A percentile compares a stretch with the other conserved stretches of the same genome.
These are phyloP conservation scores for Suillus brevipes DNA, from an alignment of 768 basidiomycete species.

Conservation along the genomic window DNA sequence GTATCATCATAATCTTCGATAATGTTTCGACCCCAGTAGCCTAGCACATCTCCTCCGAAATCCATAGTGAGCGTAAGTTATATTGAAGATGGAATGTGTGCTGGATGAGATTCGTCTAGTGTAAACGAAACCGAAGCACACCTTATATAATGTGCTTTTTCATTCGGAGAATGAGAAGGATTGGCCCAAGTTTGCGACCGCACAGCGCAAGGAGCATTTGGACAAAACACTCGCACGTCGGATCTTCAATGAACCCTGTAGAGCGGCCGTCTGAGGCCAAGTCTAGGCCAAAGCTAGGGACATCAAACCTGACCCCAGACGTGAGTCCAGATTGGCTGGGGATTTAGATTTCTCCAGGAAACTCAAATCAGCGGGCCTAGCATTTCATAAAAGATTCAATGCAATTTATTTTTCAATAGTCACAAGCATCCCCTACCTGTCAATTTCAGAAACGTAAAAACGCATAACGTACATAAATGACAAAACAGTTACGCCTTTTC, in stretches of 20 bases:
- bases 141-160: neutral
- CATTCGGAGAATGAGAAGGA: neutral
- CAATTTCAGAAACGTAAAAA: neutral
- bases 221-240: neutral
- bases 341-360: neutral
- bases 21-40: constrained; percentile 16
- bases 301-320: neutral
- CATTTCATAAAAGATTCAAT: neutral
- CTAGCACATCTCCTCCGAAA: constrained; percentile 22
- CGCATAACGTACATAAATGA: neutral
- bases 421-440: neutral
- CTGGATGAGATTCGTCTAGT: no score
- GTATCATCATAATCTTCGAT: constrained; percentile 15
- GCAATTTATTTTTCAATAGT: neutral
- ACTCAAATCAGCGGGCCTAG: neutral
- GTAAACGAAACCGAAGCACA: neutral
- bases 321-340: neutral
- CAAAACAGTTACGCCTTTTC: neutral
- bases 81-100: neutral
- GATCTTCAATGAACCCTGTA: neutral
- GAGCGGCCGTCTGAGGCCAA: neutral
- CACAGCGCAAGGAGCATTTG: neutral
- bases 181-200: neutral
- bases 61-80: constrained; percentile 2
- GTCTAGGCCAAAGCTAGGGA: neutral